A percentile compares a stretch with the other conserved stretches of the same genome.
Conservation (phyloP, 768 basidiomycete species). For the Amanita polypyramis region DNA sequence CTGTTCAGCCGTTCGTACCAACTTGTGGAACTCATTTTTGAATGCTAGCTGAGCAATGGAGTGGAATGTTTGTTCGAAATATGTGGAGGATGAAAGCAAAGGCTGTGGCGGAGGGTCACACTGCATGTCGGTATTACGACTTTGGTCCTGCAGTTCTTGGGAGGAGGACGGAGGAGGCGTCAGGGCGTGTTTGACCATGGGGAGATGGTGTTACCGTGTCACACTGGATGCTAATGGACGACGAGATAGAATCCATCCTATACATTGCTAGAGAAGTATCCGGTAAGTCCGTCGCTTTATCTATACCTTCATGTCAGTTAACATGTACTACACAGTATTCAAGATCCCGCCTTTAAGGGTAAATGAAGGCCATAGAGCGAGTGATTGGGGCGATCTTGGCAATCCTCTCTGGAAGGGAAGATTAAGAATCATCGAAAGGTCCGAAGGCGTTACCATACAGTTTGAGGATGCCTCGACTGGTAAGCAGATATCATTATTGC, state of each 20-base stretch:
- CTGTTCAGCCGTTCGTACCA: slow-evolving; percentile 39
- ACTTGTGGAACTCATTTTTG: slow-evolving; percentile 29
- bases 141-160: slow-evolving; percentile 45
- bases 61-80: slow-evolving; percentile 35
- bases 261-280: slow-evolving; percentile 88
- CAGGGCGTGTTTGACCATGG: slow-evolving; percentile 49
- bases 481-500: slow-evolving; percentile 24
- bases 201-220: slow-evolving; percentile 10
- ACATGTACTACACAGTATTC: slow-evolving; percentile 52
- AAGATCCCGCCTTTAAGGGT: slow-evolving; percentile 81
- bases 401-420: slow-evolving; percentile 88
- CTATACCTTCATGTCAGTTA: slow-evolving; percentile 2
- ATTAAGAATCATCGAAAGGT: slow-evolving; percentile 74
- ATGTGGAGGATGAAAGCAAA: slow-evolving; percentile 1
- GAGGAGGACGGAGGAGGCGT: slow-evolving; percentile 54
- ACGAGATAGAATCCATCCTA: slow-evolving; percentile 84
- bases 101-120: slow-evolving; percentile 9
- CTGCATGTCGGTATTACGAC: slow-evolving; percentile 16
- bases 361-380: slow-evolving; percentile 86
- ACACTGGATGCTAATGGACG: slow-evolving; percentile 37
- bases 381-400: slow-evolving; percentile 84
- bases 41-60: slow-evolving; percentile 33
- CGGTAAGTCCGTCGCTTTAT: slow-evolving; percentile 41
- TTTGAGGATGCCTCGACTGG: slow-evolving; percentile 79
- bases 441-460: slow-evolving; percentile 51